Base-by-base conservation (phyloP, 352 stramenopile genomes). In the Globisporangium abappressorium region DNA sequence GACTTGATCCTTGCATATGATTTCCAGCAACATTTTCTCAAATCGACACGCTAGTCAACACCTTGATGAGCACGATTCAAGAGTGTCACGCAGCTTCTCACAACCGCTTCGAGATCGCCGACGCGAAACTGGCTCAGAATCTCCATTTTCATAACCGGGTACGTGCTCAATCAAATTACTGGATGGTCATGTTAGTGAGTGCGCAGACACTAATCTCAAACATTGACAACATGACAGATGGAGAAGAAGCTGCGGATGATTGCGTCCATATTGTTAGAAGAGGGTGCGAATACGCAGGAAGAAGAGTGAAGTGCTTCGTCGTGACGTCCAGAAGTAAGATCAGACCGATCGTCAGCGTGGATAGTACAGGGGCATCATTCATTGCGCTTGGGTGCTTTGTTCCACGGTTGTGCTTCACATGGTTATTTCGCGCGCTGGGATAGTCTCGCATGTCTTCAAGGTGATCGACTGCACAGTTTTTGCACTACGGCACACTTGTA, bases 191-290 rank as follows among this genome's bases (percentile, higher is more conserved):
- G 18, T 4, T 2, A 24, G 18, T n/a, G 20, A 51, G 18, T 51
- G 43, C 18, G 43, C 7, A 7, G 24, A 51, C 43, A 51, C 15
- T 51, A 24, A 51, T 24, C 43, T 9, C 43, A 24, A 51, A 22
- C 43, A 20, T 36, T 38, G 24, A 2, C 18, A 63, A 41, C 33
- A 9, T 33, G 57, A 24, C 57, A 63, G 57, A 33, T 63, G 57
- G 57, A 63, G 57, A 63, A 63, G 57, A 63, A 63, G 15, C n/a
- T 63, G n/a, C 36, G 26, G 12, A 54, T 63, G 57, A 54, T 63
- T 43, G 57, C 57, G 36, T 63, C 57, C 14, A 63, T 63, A 38
- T 26, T 63, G n/a, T 33, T 54, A 49, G 57, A 63, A 14, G 57
- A 63, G 7, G 54, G 36, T n/a, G 30, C 28, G 36, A 15, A n/a